phyloP scores from a whole-genome alignment of 805 yeast species.

The Wickerhamomyces chaumierensis region DNA sequence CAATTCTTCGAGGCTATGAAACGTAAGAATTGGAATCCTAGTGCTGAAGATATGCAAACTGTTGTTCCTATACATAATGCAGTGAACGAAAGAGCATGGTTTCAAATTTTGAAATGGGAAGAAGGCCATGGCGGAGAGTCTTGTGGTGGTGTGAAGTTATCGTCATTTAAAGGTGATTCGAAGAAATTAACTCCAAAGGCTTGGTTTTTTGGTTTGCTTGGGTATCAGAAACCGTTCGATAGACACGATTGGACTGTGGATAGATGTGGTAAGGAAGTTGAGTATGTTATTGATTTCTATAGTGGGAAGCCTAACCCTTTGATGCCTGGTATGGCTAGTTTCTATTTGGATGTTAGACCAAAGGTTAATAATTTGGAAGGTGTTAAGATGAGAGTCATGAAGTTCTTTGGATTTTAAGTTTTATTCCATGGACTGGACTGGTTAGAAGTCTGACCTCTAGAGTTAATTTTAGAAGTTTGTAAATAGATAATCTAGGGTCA shows the following conservation, averaged over 20 bases:
- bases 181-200: constrained; percentile 84
- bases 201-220: constrained; percentile 49
- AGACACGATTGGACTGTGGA: constrained; percentile 91
- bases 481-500: no score
- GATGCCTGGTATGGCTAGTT: constrained; percentile 40
- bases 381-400: constrained; percentile 49
- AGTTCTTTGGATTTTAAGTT: constrained; percentile 46
- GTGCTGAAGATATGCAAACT: constrained; percentile 71
- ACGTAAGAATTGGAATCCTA: constrained; percentile 81
- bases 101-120: constrained; percentile 78
- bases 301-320: constrained; percentile 36
- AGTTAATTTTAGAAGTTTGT: neutral
- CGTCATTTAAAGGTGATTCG: constrained; percentile 85
- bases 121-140: constrained; percentile 37
- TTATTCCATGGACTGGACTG: no score
- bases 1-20: constrained; percentile 93
- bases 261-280: constrained; percentile 74
- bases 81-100: constrained; percentile 91
- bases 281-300: constrained; percentile 90
- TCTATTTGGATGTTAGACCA: constrained; percentile 86
- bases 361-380: constrained; percentile 81
- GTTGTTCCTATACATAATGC: constrained; percentile 91
- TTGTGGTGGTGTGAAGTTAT: constrained; percentile 80
- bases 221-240: constrained; percentile 78
- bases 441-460: no score